Evolutionary conservation across 495 filamentous ascomycete species (phyloP).

Genomic region (Penicillium samsonianum): DNA sequence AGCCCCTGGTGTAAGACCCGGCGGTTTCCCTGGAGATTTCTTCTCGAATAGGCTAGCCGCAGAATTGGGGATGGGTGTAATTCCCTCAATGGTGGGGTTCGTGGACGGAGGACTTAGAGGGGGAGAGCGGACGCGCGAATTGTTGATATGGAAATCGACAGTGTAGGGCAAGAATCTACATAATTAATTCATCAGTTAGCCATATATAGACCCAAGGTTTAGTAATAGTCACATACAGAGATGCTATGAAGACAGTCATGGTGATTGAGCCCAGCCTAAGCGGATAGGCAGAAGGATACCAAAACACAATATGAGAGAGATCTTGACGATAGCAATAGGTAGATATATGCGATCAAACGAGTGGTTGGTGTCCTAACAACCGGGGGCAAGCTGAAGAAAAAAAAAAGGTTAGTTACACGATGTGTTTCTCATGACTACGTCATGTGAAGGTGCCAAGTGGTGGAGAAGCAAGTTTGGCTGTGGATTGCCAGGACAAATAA

Average conservation of each 20-base stretch:
- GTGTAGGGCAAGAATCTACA: constrained; percentile 87
- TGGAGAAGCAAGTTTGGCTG: constrained; percentile 11
- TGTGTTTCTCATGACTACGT: constrained; percentile 44
- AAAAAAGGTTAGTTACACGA: constrained; percentile 31
- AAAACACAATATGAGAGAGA: neutral
- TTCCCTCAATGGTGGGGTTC: constrained; percentile 26
- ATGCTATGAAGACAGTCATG: constrained; percentile 83
- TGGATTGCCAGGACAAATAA: neutral
- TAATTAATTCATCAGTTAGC: constrained; percentile 3
- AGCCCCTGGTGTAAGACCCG: constrained; percentile 56
- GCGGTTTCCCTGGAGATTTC: constrained; percentile 40
- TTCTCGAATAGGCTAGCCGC: constrained; percentile 43
- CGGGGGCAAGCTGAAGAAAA: constrained; percentile 16
- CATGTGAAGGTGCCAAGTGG: constrained; percentile 33
- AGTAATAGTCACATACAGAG: constrained; percentile 61
- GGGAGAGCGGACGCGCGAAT: constrained; percentile 29
- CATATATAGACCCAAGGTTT: neutral
- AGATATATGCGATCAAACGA: constrained; percentile 4
- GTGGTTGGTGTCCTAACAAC: constrained; percentile 5
- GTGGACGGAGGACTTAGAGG: constrained; percentile 34
- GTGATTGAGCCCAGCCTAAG: constrained; percentile 28
- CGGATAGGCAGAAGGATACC: constrained; percentile 16
- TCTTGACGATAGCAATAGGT: neutral
- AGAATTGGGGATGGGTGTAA: constrained; percentile 41
- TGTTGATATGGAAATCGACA: constrained; percentile 64